phyloP scores from a whole-genome alignment of 805 yeast species.

The Wickerhamiella kurtzmanii region DNA sequence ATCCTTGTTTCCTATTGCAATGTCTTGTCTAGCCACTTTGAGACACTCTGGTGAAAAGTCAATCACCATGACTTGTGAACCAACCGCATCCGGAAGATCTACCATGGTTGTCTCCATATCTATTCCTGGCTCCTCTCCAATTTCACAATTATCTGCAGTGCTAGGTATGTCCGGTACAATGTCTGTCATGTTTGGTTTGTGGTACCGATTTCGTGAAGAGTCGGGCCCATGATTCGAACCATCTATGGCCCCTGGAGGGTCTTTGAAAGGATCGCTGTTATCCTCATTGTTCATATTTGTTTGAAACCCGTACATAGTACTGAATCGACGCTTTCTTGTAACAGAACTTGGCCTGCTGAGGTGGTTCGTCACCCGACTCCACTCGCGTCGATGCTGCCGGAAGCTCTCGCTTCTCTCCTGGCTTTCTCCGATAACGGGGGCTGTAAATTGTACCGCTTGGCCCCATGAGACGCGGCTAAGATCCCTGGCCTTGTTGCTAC shows the following conservation, averaged over 20 bases:
- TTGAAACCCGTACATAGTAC: neutral
- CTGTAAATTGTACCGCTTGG: neutral
- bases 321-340: neutral
- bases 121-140: slow-evolving; percentile 50
- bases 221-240: neutral
- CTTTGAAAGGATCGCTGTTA: neutral
- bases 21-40: slow-evolving; percentile 22
- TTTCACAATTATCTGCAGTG: neutral
- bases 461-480: neutral
- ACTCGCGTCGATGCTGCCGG: neutral
- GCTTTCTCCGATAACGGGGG: neutral
- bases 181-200: neutral
- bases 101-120: slow-evolving; percentile 40
- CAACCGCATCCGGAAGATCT: slow-evolving; percentile 34
- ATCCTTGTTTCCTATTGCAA: slow-evolving; percentile 7
- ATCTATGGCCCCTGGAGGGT: too few relatives aligned
- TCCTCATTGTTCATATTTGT: neutral
- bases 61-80: slow-evolving; percentile 40
- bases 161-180: neutral
- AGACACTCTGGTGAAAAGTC: slow-evolving; percentile 34
- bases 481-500: neutral
- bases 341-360: neutral
- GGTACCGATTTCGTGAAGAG: too few relatives aligned
- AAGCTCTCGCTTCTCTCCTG: neutral
- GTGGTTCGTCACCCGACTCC: neutral